Percentiles rank a stretch among this genome's conserved stretches.
Evolutionary conservation across 352 stramenopile species (phyloP).

Genomic region (Thraustochytrium striatum): DNA sequence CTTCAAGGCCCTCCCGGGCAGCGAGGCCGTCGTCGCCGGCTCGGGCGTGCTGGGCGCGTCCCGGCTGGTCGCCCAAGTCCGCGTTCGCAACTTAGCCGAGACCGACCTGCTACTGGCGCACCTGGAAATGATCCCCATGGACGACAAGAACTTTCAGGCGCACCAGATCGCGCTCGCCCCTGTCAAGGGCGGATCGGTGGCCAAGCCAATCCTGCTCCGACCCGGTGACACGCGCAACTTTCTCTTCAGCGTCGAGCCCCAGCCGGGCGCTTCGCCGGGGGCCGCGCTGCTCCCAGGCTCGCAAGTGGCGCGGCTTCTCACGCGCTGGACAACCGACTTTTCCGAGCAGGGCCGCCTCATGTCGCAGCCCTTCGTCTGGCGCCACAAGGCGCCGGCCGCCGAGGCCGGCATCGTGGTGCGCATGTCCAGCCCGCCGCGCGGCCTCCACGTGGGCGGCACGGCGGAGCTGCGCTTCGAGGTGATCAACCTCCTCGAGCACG

Average conservation of each 20-base stretch:
- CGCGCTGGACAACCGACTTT: constrained; percentile 39
- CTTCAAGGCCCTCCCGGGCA: neutral
- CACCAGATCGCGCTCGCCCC: neutral
- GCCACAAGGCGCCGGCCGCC: neutral
- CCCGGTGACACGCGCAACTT: constrained; percentile 8
- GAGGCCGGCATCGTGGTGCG: neutral
- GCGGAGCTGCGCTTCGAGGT: neutral
- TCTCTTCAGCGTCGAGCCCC: neutral
- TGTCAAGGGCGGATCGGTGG: no score
- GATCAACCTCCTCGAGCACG: neutral
- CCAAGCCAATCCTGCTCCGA: neutral
- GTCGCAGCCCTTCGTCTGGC: constrained; percentile 23
- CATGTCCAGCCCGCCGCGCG: neutral
- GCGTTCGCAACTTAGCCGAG: constrained; percentile 5
- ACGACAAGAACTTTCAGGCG: neutral
- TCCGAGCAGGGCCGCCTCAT: constrained; percentile 22
- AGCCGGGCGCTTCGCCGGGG: neutral
- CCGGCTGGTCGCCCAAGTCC: constrained; percentile 19
- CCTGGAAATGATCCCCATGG: neutral
- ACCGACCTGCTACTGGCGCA: neutral
- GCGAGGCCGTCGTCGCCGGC: neutral
- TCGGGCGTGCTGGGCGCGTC: neutral
- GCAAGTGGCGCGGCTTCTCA: constrained; percentile 2
- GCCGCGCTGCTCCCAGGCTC: neutral
- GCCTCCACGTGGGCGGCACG: neutral